Conservation (phyloP, 1,284 basidiomycete genomes). For the Cryptococcus sp. region DNA sequence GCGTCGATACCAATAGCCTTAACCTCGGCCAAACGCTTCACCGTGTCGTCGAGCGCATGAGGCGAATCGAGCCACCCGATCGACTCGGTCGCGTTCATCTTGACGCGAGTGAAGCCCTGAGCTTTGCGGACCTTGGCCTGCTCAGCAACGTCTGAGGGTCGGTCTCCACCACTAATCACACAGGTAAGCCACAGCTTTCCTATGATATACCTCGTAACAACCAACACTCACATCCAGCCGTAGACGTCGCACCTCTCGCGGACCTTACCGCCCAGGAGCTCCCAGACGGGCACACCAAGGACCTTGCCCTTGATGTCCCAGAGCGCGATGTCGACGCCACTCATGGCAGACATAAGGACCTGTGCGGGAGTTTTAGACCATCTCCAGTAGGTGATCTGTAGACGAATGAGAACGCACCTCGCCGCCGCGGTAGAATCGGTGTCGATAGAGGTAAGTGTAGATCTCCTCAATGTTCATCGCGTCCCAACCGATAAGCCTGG, state of each 20-base stretch:
- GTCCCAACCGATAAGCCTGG: conserved; percentile 56
- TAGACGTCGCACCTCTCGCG: conserved; percentile 47
- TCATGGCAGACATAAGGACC: conserved; percentile 49
- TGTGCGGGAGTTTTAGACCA: not conserved
- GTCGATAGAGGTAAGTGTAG: conserved; percentile 58
- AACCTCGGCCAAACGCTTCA: conserved; percentile 62
- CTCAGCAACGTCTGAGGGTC: conserved; percentile 61
- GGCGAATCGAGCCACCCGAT: conserved; percentile 55
- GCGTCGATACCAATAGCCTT: conserved; percentile 65
- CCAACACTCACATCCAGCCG: conserved; percentile 39
- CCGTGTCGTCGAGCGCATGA: conserved; percentile 58
- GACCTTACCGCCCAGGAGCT: conserved; percentile 70
- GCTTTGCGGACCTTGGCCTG: conserved; percentile 62
- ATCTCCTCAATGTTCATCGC: conserved; percentile 66
- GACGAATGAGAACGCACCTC: conserved; percentile 40
- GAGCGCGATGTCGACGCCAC: conserved; percentile 21
- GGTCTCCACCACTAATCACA: conserved; percentile 59
- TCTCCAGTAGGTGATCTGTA: not conserved
- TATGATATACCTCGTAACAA: not conserved
- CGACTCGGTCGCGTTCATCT: conserved; percentile 61
- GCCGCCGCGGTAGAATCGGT: conserved; percentile 69
- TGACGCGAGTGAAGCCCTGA: conserved; percentile 69
- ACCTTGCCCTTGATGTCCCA: conserved; percentile 76
- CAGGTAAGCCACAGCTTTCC: not conserved
- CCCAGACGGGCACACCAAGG: conserved; percentile 69